These are phyloP conservation scores for Rosa rugosa DNA, from an alignment of 306 rosid species.

Conservation along the genomic window DNA sequence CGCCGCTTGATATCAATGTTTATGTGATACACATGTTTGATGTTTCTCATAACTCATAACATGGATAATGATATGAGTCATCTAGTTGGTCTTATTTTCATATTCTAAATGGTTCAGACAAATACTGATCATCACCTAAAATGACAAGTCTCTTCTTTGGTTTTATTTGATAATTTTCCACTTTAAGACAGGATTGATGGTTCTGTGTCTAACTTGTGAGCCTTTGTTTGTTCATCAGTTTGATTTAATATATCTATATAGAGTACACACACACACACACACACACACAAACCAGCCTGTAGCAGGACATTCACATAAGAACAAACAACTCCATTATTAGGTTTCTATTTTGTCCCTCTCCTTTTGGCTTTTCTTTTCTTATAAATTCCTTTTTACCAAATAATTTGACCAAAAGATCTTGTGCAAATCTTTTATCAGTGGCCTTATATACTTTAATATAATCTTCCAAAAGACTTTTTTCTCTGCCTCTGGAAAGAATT, in stretches of 20 bases:
- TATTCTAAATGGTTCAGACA: not conserved
- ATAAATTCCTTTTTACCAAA: slow-evolving; percentile 1
- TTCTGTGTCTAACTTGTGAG: not conserved
- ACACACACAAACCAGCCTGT: not conserved
- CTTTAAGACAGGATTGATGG: not conserved
- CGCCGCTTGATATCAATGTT: not conserved
- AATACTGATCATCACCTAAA: not conserved
- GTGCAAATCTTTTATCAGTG: not conserved
- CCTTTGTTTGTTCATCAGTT: not conserved
- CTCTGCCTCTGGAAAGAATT: not conserved
- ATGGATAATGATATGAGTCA: not conserved
- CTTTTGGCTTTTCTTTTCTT: not conserved
- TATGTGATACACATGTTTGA: not conserved
- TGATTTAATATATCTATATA: not conserved
- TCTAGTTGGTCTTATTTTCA: not conserved
- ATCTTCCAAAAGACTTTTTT: not conserved
- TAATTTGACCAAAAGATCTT: not conserved
- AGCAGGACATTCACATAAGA: not conserved
- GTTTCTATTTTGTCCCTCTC: slow-evolving; percentile 2
- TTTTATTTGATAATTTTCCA: not conserved
- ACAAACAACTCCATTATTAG: not conserved
- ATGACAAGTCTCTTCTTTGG: not conserved
- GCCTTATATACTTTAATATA: not conserved
- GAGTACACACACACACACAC: too few relatives aligned
- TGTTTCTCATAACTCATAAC: not conserved